Base-by-base conservation (phyloP, 1,139 yeast species). In the Pichia terricola region DNA sequence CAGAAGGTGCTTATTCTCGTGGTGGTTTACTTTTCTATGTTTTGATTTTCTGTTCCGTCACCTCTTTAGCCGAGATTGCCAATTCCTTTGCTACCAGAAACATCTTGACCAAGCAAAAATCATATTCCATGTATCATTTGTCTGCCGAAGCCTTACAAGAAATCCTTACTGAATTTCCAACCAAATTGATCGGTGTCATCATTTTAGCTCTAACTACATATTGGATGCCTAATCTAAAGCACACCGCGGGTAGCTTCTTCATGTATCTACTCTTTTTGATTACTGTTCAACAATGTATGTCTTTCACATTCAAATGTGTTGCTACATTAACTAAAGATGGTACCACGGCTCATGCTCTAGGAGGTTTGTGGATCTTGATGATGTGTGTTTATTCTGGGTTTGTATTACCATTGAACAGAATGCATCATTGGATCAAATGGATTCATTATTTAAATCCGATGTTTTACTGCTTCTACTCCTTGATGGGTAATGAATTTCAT, bases 381-480 rank as follows among this genome's bases (percentile, higher is more conserved):
- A 52, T 71, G 38, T 61, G 73, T 46, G 60, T 73, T 16, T 77
- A 75, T 53, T 67, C 78, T 10, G 73, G 78, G 26, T 76, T 69
- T 59, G 67, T 74, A 71, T 70, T 77, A 51, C 81, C 74, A 54
- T 58, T 71, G 44, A 75, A 74, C 6, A 67, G 73, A 1, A 77
- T 77, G 81, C 79, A 71, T 49, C 77, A 77, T 40, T 77, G 81
- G 80, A 75, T 75, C 53, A 69, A 71, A 56, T 77, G 83, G 83
- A 68, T 76, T 35, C 69, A 75, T 3, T 77, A 75, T 53, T 62
- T 74, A 44, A 66, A 77, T 50, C 82, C 83, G 3, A 58, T 76
- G 40, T 61, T 73, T 35, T 77, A 75, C 52, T 75, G 73, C 3
- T 77, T 74, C 50, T 82, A 77, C 55, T 65, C 77, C 6, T 64